Evolutionary conservation across 805 yeast genomes (phyloP), one percentile per base, ranked within the genome.

Genomic region (Blastobotrys mokoenaii): DNA sequence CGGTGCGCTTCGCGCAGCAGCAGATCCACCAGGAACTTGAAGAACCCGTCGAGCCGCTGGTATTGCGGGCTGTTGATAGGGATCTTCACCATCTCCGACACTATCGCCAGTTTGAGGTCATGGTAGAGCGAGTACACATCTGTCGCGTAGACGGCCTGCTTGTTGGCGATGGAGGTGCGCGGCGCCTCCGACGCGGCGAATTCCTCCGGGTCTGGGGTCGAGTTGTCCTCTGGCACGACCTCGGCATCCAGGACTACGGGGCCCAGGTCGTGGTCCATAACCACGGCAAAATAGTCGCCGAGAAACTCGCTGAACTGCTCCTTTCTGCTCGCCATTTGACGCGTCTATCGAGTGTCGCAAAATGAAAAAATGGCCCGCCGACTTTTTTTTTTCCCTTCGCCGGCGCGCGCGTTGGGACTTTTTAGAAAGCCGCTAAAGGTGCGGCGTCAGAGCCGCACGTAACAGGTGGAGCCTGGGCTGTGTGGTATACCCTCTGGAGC

Each of bases 1-100:
- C 68, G 56, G 33, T 51, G 44, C 15, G 58, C 63, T 46, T 64
- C 69, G 14, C 67, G 58, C 31, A 59, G 40, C 15, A 65, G 46
- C 45, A 63, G 50, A 38, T 63, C 66, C 2, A 54, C 51, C 14
- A 57, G 47, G 47, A 56, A 64, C 47, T 52, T 54, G 52, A 61
- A 64, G 32, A 62, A 54, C 35, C 48, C 46, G 43, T 55, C 40
- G 11, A 57, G 31, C 35, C 48, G 55, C 10, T 38, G 47, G 49
- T 64, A 64, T 33, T 47, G 50, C 25, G 49, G 49, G 31, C 60
- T 51, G 18, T 61, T 60, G 46, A 61, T 59, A 7, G 54, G 55
- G 3, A 40, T 43, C 36, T 51, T 41, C 18, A 51, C 47, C 7
- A 62, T 50, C 3, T 45, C 43, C 31, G 54, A 43, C 31, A 55